Percentiles rank a stretch among this genome's conserved stretches.
These are phyloP conservation scores for Candida patagonica DNA, from an alignment of 805 yeast species.

Conservation along the genomic window DNA sequence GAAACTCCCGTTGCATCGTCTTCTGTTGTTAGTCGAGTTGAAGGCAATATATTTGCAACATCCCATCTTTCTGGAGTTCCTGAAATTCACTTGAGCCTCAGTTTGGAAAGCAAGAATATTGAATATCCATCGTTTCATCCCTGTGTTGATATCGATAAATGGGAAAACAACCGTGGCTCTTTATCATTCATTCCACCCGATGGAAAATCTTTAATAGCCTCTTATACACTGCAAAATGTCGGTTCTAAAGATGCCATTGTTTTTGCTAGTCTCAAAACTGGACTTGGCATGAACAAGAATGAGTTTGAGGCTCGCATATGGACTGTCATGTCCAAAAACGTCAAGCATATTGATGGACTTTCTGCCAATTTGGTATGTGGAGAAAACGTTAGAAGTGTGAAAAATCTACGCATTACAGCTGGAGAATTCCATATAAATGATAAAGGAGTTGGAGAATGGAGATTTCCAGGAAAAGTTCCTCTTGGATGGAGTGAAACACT, in stretches of 20 bases:
- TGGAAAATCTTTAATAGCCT: constrained; percentile 55
- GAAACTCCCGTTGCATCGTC: constrained; percentile 7
- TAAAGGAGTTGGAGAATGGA: constrained; percentile 56
- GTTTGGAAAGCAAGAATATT: constrained; percentile 33
- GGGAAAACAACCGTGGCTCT: constrained; percentile 39
- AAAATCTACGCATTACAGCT: constrained; percentile 55
- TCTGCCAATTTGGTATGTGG: constrained; percentile 33
- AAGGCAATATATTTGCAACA: constrained; percentile 55
- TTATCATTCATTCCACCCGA: constrained; percentile 83
- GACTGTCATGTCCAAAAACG: constrained; percentile 37
- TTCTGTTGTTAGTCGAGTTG: constrained; percentile 30
- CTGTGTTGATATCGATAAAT: constrained; percentile 48
- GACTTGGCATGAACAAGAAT: constrained; percentile 41
- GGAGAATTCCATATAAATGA: constrained; percentile 62
- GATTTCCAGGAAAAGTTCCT: constrained; percentile 45
- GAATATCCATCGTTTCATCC: constrained; percentile 60
- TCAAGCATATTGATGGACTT: constrained; percentile 41
- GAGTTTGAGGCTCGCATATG: constrained; percentile 56
- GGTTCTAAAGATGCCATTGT: constrained; percentile 40
- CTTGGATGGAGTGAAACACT: constrained; percentile 62
- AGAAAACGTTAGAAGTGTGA: constrained; percentile 29
- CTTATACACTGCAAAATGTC: constrained; percentile 46
- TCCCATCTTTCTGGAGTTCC: constrained; percentile 77
- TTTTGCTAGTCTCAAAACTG: constrained; percentile 43
- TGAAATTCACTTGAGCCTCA: constrained; percentile 48